A percentile compares a stretch with the other conserved stretches of the same genome.
These are phyloP conservation scores for Colletotrichum karsti DNA, from an alignment of 2,329 filamentous ascomycete genomes.

Conservation along the genomic window DNA sequence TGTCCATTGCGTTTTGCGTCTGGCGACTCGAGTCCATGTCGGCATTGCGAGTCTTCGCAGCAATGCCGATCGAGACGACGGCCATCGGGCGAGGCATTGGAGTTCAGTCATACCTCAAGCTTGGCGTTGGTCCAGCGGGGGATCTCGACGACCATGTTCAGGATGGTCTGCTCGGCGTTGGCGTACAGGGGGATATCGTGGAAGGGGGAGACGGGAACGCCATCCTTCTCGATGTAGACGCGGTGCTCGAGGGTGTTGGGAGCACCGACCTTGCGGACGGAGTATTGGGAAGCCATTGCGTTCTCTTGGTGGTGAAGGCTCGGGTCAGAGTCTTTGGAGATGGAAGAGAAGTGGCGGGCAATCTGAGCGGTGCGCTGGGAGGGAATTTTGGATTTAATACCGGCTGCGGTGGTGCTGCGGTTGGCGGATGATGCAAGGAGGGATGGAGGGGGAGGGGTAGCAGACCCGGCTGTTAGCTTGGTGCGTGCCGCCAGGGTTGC, in stretches of 20 bases:
- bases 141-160: constrained; percentile 99
- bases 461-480: constrained; percentile 30
- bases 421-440: constrained; percentile 34
- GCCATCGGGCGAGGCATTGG: constrained; percentile 4
- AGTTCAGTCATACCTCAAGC: constrained; percentile 80
- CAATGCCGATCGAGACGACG: neutral
- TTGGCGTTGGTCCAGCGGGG: constrained; percentile 99
- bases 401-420: constrained; percentile 27
- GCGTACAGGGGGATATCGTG: constrained; percentile 98
- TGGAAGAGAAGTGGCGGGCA: constrained; percentile 61
- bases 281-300: constrained; percentile 74
- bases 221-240: constrained; percentile 98
- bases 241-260: constrained; percentile 96
- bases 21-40: neutral
- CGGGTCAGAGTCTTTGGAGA: constrained; percentile 34
- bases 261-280: constrained; percentile 85
- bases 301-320: constrained; percentile 26
- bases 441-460: constrained; percentile 42
- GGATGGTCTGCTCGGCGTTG: constrained; percentile 92
- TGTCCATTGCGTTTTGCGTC: neutral
- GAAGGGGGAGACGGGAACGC: constrained; percentile 91
- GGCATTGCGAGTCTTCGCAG: too few relatives aligned
- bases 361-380: constrained; percentile 61
- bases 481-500: constrained; percentile 37
- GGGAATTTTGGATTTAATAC: constrained; percentile 51